Evolutionary conservation across 108 stramenopile genomes (phyloP), one percentile per base, ranked within the genome.

Genomic region (Nitzschia sp.): DNA sequence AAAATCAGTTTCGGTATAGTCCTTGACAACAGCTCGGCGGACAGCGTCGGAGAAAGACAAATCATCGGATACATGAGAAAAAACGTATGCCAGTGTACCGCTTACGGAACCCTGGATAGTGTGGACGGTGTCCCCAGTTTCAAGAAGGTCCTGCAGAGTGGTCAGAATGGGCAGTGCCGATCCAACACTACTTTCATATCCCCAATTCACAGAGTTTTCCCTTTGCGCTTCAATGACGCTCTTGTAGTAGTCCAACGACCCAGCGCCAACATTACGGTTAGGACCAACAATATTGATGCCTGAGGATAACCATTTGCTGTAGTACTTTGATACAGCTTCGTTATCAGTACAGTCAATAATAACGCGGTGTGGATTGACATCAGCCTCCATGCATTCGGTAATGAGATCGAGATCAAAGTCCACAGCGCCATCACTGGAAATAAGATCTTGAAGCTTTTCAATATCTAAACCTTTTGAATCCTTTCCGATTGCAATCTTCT

Each of bases 301-400:
- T 34, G 46, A 48, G 2, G 78, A 76, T 61, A 94, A 61, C 92
- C 92, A 94, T 21, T 63, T 56, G 1, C 66, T 79, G 73, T 94
- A 91, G 58, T 77, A 73, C 44, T 80, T 74, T 17, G 87, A 72
- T 15, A 89, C 80, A 0, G 36, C 53, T 46, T 83, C 82, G 38
- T 71, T 76, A 41, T 84, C 75, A 2, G 90, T 90, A 44, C 85
- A 86, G 79, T 93, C 94, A 38, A 95, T 81, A 38, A 91, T 70
- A 15, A 89, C 82, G 27, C 91, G 83, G 64, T 89, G 85, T n/a
- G 92, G 90, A 22, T 84, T 82, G 41, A 88, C 86, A 68, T 89
- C 84, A 21, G 83, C 78, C 63, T 80, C 70, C 30, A 93, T 61
- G 9, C 71, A 50, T 13, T 78, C 77, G 11, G 87, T 79, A 3